Evolutionary conservation across 306 rosid genomes (phyloP).

Genomic region (Ochetophila trinervis): DNA sequence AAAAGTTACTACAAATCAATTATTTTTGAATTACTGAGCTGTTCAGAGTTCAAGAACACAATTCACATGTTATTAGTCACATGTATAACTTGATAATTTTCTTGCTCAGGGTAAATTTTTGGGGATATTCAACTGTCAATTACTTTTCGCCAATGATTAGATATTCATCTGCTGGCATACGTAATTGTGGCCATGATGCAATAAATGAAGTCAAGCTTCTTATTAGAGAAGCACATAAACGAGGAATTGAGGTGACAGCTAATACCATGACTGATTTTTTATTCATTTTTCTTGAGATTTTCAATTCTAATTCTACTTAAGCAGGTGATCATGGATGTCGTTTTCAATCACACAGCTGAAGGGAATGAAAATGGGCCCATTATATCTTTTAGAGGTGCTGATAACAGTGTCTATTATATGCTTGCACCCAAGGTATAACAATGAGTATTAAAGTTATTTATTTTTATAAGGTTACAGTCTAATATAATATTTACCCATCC

Average conservation of each 20-base stretch:
- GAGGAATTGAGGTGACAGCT: constrained; percentile 81
- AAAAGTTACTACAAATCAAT: not conserved
- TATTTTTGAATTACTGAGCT: not conserved
- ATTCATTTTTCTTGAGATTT: constrained; percentile 3
- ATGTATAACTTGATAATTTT: constrained; percentile 4
- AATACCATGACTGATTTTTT: constrained; percentile 8
- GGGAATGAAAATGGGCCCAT: constrained; percentile 93
- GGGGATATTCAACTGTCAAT: constrained; percentile 95
- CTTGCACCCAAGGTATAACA: constrained; percentile 81
- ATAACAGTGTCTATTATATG: constrained; percentile 86
- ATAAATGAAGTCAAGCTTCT: constrained; percentile 79
- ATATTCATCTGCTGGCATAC: constrained; percentile 76
- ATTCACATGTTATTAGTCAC: not conserved
- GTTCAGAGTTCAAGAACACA: not conserved
- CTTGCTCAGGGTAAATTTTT: constrained; percentile 73
- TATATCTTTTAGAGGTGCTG: constrained; percentile 89
- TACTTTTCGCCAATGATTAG: constrained; percentile 95
- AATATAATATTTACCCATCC: constrained; percentile 14
- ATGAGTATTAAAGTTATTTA: constrained; percentile 11
- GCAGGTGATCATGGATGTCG: constrained; percentile 98
- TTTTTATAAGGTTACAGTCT: constrained; percentile 12
- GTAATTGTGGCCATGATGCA: constrained; percentile 77
- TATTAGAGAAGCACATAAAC: constrained; percentile 86
- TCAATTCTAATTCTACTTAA: constrained; percentile 27
- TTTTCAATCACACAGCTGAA: constrained; percentile 98